Base-by-base conservation (phyloP, 164 flowering plant species). In the Magnolia officinalis region DNA sequence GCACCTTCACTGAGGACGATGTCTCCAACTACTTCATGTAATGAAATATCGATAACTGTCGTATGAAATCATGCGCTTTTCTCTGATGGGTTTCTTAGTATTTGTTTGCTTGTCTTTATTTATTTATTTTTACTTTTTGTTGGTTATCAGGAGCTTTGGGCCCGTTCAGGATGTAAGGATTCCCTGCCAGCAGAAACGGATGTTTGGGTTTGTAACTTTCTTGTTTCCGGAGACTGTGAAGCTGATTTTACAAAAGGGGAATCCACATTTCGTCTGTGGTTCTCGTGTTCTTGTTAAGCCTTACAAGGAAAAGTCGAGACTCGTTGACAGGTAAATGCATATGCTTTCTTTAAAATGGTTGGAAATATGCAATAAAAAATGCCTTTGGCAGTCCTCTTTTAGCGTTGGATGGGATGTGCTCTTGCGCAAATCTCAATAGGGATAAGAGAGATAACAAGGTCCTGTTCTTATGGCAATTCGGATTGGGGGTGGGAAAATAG, bases 241-340 rank as follows among this genome's bases (percentile, higher is more conserved):
- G 78, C 74, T 79, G 37, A 84, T 94, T 73, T 78, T 94, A 79
- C 78, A 88, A 0, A 90, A 89, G 78, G 91, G 94, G 50, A 94
- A 90, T 77, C 98, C 97, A 1, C 99, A 96, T 84, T 90, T 77
- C 78, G 92, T 96, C 14, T 87, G 97, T 73, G 98, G 93, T 29
- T 87, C 98, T 77, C 97, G 98, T 31, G 98, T 96, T 69, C 97
- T 92, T 23, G 99, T 96, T n/a, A 96, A 96, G 75, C 99, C 99
- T 64, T 96, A 96, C 80, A 73, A 91, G 76, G 99, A 94, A 74
- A 94, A 93, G 65, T 77, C 96, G 5, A 92, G 87, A 86, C 87
- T 86, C 45, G 52, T 77, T 58, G 96, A 92, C 70, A 88, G 96
- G 98, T 92, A 72, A 58, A 50, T 16, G 0, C 63, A 24, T n/a